phyloP scores from a whole-genome alignment of 768 basidiomycete species.

The Peribolospora kevripleyi region DNA sequence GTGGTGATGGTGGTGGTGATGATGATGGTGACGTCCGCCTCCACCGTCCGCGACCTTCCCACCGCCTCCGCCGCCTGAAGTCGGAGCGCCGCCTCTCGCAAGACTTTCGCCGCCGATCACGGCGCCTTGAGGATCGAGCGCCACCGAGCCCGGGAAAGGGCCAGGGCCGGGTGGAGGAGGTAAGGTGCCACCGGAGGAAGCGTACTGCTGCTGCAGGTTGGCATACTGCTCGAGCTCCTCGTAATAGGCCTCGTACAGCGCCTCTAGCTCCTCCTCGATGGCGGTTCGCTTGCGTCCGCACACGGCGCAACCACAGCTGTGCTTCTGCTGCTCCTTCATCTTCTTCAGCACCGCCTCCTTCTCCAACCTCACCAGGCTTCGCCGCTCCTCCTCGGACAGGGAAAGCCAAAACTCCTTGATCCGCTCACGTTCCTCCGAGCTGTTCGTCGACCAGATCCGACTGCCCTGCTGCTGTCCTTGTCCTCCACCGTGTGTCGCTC shows the following conservation, averaged over 20 bases:
- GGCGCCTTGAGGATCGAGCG: conserved; percentile 42
- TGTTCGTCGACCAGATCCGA: conserved; percentile 89
- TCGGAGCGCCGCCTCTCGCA: too few species aligned
- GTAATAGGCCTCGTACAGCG: conserved; percentile 99
- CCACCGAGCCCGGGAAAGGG: conserved; percentile 93
- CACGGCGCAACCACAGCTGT: conserved; percentile 82
- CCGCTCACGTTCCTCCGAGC: conserved; percentile 75
- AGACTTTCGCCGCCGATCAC: too few species aligned
- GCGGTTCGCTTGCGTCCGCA: conserved; percentile 96
- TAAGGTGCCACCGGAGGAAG: conserved; percentile 55
- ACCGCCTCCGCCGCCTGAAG: conserved; percentile 17
- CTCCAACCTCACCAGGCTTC: conserved; percentile 84
- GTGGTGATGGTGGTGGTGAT: conserved; percentile 8
- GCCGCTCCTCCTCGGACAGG: conserved; percentile 65
- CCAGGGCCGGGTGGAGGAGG: conserved; percentile 87
- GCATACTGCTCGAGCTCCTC: conserved; percentile 99
- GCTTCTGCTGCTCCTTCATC: conserved; percentile 99
- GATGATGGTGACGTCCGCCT: conserved; percentile 10
- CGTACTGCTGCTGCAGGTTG: conserved; percentile 88
- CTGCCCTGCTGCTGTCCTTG: conserved; percentile 27
- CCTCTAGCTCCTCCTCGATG: conserved; percentile 98
- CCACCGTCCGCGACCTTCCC: conserved; percentile 27
- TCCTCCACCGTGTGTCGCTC: conserved; percentile 6
- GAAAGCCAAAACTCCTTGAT: conserved; percentile 97
- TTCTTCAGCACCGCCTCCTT: conserved; percentile 91